phyloP scores from a whole-genome alignment of 1,139 yeast genomes.

The Debaryomyces psychrophilus region DNA sequence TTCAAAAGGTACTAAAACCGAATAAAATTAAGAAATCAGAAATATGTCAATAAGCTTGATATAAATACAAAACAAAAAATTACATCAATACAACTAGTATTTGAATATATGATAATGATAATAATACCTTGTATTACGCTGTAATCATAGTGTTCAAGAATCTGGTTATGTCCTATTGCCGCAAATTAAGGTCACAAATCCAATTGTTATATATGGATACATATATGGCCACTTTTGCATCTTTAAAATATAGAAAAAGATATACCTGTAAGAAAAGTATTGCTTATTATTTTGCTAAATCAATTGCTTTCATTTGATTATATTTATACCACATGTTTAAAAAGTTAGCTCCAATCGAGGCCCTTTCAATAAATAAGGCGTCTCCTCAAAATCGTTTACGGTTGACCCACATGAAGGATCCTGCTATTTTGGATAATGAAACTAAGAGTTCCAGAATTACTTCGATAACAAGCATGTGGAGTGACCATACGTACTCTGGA shows the following conservation, averaged over 20 bases:
- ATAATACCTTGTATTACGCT: neutral
- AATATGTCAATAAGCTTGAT: neutral
- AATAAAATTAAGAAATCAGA: neutral
- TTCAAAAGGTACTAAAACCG: neutral
- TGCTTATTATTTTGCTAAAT: conserved; percentile 7
- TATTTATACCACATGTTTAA: conserved; percentile 10
- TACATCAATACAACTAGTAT: neutral
- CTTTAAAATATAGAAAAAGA: neutral
- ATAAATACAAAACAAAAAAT: neutral
- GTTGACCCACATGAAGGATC: conserved; percentile 2
- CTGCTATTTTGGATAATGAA: conserved; percentile 7
- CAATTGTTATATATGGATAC: neutral
- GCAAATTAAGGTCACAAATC: conserved; percentile 15
- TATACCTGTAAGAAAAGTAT: neutral
- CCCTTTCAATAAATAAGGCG: conserved; percentile 8
- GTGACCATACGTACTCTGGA: conserved; percentile 10
- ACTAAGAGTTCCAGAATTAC: conserved; percentile 21
- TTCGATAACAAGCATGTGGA: conserved; percentile 19
- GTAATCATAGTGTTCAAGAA: neutral
- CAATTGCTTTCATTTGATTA: conserved; percentile 1
- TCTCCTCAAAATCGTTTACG: conserved; percentile 6
- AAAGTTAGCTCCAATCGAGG: conserved; percentile 13
- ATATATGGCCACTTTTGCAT: neutral
- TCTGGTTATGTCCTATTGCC: conserved; percentile 8
- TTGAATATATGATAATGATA: neutral